These are phyloP conservation scores for Neotropicomus parvogracilis DNA, from an alignment of 1,284 basidiomycete genomes.

Conservation along the genomic window DNA sequence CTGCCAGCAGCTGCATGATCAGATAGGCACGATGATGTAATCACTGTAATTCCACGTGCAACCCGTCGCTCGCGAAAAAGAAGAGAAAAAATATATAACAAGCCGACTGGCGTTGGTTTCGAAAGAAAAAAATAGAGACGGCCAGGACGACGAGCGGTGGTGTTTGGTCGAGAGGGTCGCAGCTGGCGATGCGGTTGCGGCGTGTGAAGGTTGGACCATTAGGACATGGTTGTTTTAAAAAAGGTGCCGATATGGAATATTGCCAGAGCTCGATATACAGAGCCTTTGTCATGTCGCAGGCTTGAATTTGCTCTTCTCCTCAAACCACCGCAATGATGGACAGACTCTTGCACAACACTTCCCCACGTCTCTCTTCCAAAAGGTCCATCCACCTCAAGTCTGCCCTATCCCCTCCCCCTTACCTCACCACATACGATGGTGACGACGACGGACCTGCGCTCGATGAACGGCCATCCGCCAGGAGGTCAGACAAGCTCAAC, in stretches of 20 bases:
- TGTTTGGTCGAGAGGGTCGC: too few relatives aligned
- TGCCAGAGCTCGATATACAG: slow-evolving; percentile 39
- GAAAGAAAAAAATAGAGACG: too few relatives aligned
- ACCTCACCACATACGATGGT: slow-evolving; percentile 15
- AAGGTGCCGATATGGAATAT: slow-evolving; percentile 40
- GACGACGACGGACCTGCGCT: slow-evolving; percentile 27
- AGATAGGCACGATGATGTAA: slow-evolving; percentile 29
- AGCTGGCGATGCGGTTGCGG: slow-evolving; percentile 6
- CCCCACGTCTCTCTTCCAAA: slow-evolving; percentile 31
- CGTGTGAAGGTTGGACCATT: slow-evolving; percentile 32
- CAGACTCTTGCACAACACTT: slow-evolving; percentile 18
- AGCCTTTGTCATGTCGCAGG: slow-evolving; percentile 37
- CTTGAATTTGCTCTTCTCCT: slow-evolving; percentile 33
- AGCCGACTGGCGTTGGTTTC: neutral
- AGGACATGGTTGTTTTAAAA: slow-evolving; percentile 31
- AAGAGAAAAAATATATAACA: neutral
- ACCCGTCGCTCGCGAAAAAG: slow-evolving; percentile 13
- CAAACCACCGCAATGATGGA: slow-evolving; percentile 33
- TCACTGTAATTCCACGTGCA: slow-evolving; percentile 29
- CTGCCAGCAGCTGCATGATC: slow-evolving; percentile 21
- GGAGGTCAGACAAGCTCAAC: slow-evolving; percentile 19
- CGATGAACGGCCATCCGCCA: slow-evolving; percentile 39
- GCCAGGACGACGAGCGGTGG: too few relatives aligned
- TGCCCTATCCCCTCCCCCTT: slow-evolving; percentile 11
- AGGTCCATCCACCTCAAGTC: slow-evolving; percentile 12